Evolutionary conservation across 2,329 filamentous ascomycete species (phyloP), one percentile per base, ranked within the genome.

Genomic region (Penicillium sp.): DNA sequence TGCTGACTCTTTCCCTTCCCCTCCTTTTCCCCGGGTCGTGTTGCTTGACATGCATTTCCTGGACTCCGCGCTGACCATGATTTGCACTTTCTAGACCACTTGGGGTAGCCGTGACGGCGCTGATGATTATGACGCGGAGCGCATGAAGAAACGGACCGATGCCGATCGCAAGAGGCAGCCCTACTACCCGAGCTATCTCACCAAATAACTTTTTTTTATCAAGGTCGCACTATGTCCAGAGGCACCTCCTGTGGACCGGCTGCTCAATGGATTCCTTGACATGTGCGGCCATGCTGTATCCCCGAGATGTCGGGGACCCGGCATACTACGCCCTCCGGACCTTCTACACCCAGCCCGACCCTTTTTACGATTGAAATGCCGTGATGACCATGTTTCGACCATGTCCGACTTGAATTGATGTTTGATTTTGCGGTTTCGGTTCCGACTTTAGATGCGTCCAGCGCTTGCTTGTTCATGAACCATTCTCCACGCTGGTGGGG

Each of bases 81-180:
- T 16, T 54, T 52, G 32, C 47, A 22, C 15, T 35, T 31, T 34
- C 42, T 22, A 95, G 89, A 95, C 89, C 30, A 90, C 88, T 35
- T 95, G 89, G 89, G 89, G 89, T 59, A 95, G 87, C 67, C 83
- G 89, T 65, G 85, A 87, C 55, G 89, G 92, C 55, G 89, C 87
- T 59, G 89, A 95, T 65, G 76, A 83, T 51, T 84, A 93, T 65
- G 84, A 93, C 64, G 76, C 75, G 47, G 74, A 79, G 52, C 80
- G 84, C 57, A 79, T 85, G 70, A 76, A 64, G 47, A 63, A 60
- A 45, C 60, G 57, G 36, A 61, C 61, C 34, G 59, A 59, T 45
- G 53, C 50, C 38, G 60, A 64, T 49, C 58, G 55, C 32, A 48
- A 49, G 38, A 63, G 64, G 42, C 54, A 49, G 41, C 52, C 54